Percentiles rank a stretch among this genome's conserved stretches.
Evolutionary conservation across 768 basidiomycete genomes (phyloP).

Genomic region (Hygrophoropsis aurantiaca): DNA sequence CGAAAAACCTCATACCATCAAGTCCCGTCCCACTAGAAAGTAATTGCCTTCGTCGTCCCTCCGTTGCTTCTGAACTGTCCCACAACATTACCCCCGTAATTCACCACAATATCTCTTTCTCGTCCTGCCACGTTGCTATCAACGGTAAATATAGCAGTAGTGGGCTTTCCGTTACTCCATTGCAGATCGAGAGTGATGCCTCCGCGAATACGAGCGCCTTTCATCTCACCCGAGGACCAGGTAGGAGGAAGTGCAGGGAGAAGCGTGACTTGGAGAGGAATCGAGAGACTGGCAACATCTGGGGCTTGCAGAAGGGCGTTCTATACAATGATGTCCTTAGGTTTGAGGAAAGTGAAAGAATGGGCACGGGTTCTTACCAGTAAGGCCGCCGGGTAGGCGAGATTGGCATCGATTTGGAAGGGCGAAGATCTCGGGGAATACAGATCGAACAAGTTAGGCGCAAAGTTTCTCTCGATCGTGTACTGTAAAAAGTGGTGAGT

Average conservation of each 20-base stretch:
- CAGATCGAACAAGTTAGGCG: slow-evolving; percentile 61
- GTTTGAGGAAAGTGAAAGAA: too few species aligned
- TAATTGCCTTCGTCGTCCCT: slow-evolving; percentile 11
- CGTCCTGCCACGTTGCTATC: slow-evolving; percentile 36
- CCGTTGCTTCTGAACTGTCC: slow-evolving; percentile 22
- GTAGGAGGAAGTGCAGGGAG: slow-evolving; percentile 63
- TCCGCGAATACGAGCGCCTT: slow-evolving; percentile 61
- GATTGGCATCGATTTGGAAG: slow-evolving; percentile 81
- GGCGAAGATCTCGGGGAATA: slow-evolving; percentile 56
- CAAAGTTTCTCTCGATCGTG: slow-evolving; percentile 60
- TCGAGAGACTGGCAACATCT: slow-evolving; percentile 51
- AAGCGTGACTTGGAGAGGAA: slow-evolving; percentile 56
- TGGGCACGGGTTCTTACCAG: too few species aligned
- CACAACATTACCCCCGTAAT: slow-evolving; percentile 36
- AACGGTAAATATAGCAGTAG: slow-evolving; percentile 33
- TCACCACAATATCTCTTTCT: slow-evolving; percentile 36
- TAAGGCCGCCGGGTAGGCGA: slow-evolving; percentile 66
- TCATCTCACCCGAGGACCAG: slow-evolving; percentile 64
- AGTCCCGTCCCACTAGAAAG: slow-evolving; percentile 8
- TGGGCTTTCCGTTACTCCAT: slow-evolving; percentile 45
- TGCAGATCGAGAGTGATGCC: slow-evolving; percentile 55
- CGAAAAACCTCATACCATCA: too few species aligned
- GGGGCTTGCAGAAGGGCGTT: slow-evolving; percentile 71
- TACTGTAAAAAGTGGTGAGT: slow-evolving; percentile 40
- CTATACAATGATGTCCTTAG: too few species aligned